phyloP scores from a whole-genome alignment of 306 rosid genomes.

The Purshia tridentata region DNA sequence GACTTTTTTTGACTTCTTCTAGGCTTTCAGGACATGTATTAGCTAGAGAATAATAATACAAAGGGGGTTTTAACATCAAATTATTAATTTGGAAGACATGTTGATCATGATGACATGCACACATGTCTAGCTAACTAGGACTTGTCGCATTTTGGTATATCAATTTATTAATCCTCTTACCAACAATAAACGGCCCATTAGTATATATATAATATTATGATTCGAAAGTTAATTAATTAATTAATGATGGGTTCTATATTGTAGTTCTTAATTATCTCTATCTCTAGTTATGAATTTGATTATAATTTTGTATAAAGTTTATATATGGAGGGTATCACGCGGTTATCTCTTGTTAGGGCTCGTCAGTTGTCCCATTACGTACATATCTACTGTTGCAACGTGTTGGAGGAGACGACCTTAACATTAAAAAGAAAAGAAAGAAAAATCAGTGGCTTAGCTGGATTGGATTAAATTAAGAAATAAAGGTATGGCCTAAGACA shows the following conservation, averaged over 20 bases:
- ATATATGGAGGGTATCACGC: background rate
- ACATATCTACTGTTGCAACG: background rate
- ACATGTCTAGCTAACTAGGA: constrained; percentile 13
- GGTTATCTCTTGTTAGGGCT: background rate
- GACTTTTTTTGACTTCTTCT: constrained; percentile 19
- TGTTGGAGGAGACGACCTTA: background rate
- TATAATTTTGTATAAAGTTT: background rate
- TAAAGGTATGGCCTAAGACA: background rate
- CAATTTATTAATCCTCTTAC: background rate
- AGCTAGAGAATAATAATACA: no score
- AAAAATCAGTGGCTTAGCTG: background rate
- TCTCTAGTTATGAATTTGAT: background rate
- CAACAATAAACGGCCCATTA: background rate
- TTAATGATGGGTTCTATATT: background rate
- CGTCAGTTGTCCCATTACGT: no score
- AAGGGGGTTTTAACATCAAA: background rate
- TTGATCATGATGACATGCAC: background rate
- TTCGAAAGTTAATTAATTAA: background rate
- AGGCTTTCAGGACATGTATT: background rate
- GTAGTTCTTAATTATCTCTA: background rate
- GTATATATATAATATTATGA: background rate
- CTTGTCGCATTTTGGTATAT: background rate
- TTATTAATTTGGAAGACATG: background rate
- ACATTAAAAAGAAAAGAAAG: background rate
- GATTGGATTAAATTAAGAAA: background rate